Base-by-base conservation (phyloP, 2,329 filamentous ascomycete species). In the Anisogramma anomala region DNA sequence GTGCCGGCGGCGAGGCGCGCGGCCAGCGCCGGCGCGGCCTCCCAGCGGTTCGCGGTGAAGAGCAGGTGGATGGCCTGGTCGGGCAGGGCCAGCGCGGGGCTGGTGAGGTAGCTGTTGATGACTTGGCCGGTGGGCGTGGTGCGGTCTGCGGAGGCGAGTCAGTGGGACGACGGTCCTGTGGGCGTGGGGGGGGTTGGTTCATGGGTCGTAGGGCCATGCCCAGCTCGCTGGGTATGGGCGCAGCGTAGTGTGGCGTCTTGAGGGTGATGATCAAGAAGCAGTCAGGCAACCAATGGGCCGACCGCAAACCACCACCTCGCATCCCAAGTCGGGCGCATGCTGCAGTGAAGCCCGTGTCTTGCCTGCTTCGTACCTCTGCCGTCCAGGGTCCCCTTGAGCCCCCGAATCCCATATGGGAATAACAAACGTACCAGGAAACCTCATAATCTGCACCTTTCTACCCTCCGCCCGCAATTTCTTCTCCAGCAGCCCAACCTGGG, bases 31-130 rank as follows among this genome's bases (percentile, higher is more conserved):
- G 63, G 74, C 66, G 62, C 69, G 40, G 71, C 68, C 50, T 94
- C 88, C 88, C 88, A 94, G 35, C 88, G 73, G 58, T 95, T 95
- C 8, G 88, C 86, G 45, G 82, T 86, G 61, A 94, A 94, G 15
- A 94, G 71, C 1, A 94, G 71, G 59, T 95, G 88, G 52, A 94
- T 89, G 3, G 81, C 82, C 55, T 94, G 86, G 58, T 94, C 87
- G 1, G 41, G 41, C 47, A 91, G 84, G 59, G 88, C 76, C 43
- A 84, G 72, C 18, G 74, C 67, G 42, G 82, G 62, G 44, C 79
- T 80, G 49, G 76, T 80, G 48, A 95, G 72, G 57, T 94, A 95
- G 33, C 67, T 65, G 58, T 93, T 79, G 58, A 95, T 94, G 73
- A 93, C 82, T 53, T 84, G 74, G 1, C 88, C 88, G 51, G 89